Evolutionary conservation across 345 rosid genomes (phyloP), one percentile per base, ranked within the genome.

Genomic region (Syzygium jambos): DNA sequence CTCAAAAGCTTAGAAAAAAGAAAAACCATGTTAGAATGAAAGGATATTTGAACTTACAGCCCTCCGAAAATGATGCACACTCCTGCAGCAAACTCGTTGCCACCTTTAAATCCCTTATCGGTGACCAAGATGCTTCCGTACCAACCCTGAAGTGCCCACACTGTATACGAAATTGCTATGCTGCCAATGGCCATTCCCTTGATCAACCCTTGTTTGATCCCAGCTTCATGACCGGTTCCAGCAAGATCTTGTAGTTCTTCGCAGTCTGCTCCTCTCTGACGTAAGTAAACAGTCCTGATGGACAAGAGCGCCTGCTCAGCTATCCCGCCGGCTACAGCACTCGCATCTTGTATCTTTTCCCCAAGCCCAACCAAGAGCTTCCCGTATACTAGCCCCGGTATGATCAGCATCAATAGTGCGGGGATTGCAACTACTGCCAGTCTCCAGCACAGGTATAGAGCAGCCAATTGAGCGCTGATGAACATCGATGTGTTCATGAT

Each of bases 91-190:
- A 90, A 89, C 53, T 89, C 85, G 61, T 57, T 54, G 1, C 89
- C 86, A 11, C 89, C 92, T 87, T 68, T 87, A 16, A 80, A 88
- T 29, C 86, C 78, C 49, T 89, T 86, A 5, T 49, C n/a, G 30
- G 53, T 61, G 84, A 90, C 88, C 88, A 90, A 86, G 55, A 56
- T 65, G 77, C 92, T 87, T 1, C 89, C 88, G 13, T 84, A 78
- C 89, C 89, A 89, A 10, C 73, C 92, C 57, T 85, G 92, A 29
- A 90, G 57, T 7, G 92, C 86, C 92, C 92, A 86, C 19, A 89
- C 86, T 12, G 86, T 87, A 65, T 63, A 90, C 1, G 89, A 61
- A 9, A 87, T 68, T 7, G 86, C 88, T 43, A 88, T 55, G 41
- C 85, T 90, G 19, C 91, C 90, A 8, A 90, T 84, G 1, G 89